Conservation (phyloP, 352 stramenopile genomes). For the Phytophthora nicotianae region DNA sequence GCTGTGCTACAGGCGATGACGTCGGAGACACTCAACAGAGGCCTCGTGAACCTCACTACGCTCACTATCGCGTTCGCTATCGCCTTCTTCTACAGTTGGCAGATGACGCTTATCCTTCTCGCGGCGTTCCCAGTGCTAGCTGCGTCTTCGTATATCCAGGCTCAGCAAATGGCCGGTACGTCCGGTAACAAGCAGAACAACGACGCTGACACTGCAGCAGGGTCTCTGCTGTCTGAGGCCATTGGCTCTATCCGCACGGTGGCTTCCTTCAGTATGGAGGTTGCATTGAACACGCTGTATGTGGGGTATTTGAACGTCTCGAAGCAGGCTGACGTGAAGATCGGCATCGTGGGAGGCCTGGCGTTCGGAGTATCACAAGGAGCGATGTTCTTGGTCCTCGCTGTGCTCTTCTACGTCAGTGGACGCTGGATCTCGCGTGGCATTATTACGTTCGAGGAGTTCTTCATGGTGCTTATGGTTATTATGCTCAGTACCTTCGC, state of each 20-base stretch:
- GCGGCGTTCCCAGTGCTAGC: constrained; percentile 41
- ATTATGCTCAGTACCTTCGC: constrained; percentile 64
- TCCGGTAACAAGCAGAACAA: constrained; percentile 55
- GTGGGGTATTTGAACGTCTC: constrained; percentile 39
- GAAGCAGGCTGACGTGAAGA: constrained; percentile 42
- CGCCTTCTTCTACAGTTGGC: constrained; percentile 64
- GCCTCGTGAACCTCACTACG: constrained; percentile 56
- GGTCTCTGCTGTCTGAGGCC: constrained; percentile 45
- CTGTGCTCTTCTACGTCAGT: constrained; percentile 79
- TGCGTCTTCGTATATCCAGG: constrained; percentile 33
- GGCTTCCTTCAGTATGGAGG: constrained; percentile 64
- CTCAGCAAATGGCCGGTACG: constrained; percentile 38
- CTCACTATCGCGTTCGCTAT: constrained; percentile 51
- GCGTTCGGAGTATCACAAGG: constrained; percentile 74
- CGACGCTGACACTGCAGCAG: constrained; percentile 52
- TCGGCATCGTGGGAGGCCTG: constrained; percentile 58
- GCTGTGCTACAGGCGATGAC: constrained; percentile 78
- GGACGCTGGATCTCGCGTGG: constrained; percentile 54
- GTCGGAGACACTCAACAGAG: constrained; percentile 64
- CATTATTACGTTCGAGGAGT: constrained; percentile 69
- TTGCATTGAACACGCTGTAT: constrained; percentile 39
- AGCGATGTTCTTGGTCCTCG: constrained; percentile 68
- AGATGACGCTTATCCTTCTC: constrained; percentile 59
- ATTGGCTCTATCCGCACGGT: constrained; percentile 62
- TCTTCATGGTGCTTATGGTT: constrained; percentile 77